Evolutionary conservation across 2,329 filamentous ascomycete species (phyloP).

Genomic region (Talaromyces sp.): DNA sequence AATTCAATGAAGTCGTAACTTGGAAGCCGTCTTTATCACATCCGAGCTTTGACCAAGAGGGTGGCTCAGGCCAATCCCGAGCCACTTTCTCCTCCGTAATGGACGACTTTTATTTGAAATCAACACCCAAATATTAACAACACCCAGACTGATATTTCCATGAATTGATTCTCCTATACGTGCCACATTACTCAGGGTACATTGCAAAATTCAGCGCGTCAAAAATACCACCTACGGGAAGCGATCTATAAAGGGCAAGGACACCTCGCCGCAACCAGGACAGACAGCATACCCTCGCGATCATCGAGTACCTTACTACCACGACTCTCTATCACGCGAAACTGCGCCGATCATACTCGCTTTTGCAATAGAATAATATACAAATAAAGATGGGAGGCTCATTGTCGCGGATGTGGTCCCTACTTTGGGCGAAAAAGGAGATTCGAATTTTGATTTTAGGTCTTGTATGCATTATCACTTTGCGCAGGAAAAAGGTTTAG

Average conservation of each 20-base stretch:
- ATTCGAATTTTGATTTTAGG: slow-evolving; percentile 93
- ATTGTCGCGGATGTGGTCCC: slow-evolving; percentile 58
- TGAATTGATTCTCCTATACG: neutral
- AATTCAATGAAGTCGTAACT: too few species aligned
- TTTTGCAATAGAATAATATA: slow-evolving; percentile 1
- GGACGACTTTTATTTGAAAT: slow-evolving; percentile 8
- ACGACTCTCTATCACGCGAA: neutral
- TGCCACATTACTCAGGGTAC: neutral
- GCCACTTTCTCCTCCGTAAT: neutral
- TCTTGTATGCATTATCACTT: slow-evolving; percentile 59
- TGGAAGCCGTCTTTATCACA: neutral
- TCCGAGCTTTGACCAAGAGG: slow-evolving; percentile 24
- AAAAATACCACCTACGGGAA: neutral
- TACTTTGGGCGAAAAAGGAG: slow-evolving; percentile 93
- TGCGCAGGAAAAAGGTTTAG: neutral
- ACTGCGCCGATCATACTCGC: neutral
- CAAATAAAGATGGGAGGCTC: slow-evolving; percentile 49
- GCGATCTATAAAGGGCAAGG: neutral
- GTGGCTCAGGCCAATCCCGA: slow-evolving; percentile 18
- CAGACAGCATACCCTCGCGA: neutral
- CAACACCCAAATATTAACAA: neutral
- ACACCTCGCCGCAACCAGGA: neutral
- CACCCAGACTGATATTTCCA: neutral
- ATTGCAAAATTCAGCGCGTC: neutral
- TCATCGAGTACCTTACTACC: neutral